These are phyloP conservation scores for Saturnispora sanitii DNA, from an alignment of 805 yeast genomes.

Conservation along the genomic window DNA sequence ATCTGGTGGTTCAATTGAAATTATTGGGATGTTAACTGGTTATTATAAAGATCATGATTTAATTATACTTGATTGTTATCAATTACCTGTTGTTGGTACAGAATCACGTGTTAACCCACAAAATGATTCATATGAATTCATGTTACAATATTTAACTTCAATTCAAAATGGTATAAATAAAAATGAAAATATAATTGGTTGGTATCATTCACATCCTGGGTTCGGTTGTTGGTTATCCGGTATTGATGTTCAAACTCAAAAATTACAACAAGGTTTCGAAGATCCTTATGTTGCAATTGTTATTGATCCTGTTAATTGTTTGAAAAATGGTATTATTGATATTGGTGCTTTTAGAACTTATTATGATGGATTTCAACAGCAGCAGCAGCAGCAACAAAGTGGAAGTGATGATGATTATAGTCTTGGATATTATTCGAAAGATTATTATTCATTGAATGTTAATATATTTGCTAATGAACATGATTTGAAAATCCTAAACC, in stretches of 20 bases:
- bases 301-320: conserved; percentile 69
- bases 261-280: conserved; percentile 75
- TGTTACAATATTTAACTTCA: conserved; percentile 71
- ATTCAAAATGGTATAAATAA: conserved; percentile 37
- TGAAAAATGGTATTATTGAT: conserved; percentile 54
- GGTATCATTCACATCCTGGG: conserved; percentile 97
- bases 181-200: conserved; percentile 78
- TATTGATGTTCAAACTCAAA: conserved; percentile 86
- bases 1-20: conserved; percentile 77
- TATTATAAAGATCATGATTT: conserved; percentile 42
- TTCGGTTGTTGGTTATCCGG: conserved; percentile 95
- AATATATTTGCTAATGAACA: conserved; percentile 44
- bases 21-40: conserved; percentile 94
- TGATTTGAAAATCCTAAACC: conserved; percentile 39
- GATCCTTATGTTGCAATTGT: conserved; percentile 89
- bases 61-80: conserved; percentile 71
- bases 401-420: conserved; percentile 30
- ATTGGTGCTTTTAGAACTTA: conserved; percentile 85
- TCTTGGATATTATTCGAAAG: conserved; percentile 61
- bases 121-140: conserved; percentile 87
- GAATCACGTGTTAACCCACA: conserved; percentile 94
- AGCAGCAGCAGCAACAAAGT: no score
- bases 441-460: conserved; percentile 58
- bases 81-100: conserved; percentile 91
- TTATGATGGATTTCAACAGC: conserved; percentile 17